Conservation (phyloP, 2,329 filamentous ascomycete species). For the Diaporthe caulivora region DNA sequence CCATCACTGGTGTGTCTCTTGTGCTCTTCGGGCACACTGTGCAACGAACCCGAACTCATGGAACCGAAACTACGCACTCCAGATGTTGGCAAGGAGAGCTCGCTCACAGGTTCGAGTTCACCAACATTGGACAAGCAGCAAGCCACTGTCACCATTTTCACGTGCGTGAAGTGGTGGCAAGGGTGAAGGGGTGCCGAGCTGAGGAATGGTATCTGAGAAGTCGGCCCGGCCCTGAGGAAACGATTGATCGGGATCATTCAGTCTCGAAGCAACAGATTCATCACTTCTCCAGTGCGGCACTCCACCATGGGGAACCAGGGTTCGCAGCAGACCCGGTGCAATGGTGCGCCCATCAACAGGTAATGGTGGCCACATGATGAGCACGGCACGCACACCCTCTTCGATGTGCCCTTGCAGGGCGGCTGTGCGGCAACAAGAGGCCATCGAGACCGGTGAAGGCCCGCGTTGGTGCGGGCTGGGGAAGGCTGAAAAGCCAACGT, state of each 20-base stretch:
- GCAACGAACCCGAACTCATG: not conserved
- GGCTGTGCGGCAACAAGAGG: slow-evolving; percentile 32
- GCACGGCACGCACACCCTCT: slow-evolving; percentile 28
- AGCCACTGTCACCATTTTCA: slow-evolving; percentile 4
- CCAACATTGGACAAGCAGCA: not conserved
- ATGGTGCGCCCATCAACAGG: slow-evolving; percentile 32
- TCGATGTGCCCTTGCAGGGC: slow-evolving; percentile 37
- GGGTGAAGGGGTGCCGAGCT: not conserved
- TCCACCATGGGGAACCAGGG: slow-evolving; percentile 16
- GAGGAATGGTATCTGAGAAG: not conserved
- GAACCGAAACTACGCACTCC: slow-evolving; percentile 6
- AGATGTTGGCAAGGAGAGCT: not conserved
- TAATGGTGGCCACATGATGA: slow-evolving; percentile 38
- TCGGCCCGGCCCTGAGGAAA: slow-evolving; percentile 20
- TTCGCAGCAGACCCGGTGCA: slow-evolving; percentile 33
- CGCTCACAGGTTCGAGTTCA: not conserved
- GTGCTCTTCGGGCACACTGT: not conserved
- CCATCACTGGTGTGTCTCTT: not conserved
- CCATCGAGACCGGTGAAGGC: slow-evolving; percentile 38
- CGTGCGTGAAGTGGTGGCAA: not conserved
- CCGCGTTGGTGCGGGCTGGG: slow-evolving; percentile 17
- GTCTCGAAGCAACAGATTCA: slow-evolving; percentile 8
- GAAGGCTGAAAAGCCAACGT: slow-evolving; percentile 31
- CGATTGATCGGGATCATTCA: not conserved
- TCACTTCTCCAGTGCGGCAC: slow-evolving; percentile 30